Evolutionary conservation across 2,329 filamentous ascomycete species (phyloP).

Genomic region (Verticillium tricorpus): DNA sequence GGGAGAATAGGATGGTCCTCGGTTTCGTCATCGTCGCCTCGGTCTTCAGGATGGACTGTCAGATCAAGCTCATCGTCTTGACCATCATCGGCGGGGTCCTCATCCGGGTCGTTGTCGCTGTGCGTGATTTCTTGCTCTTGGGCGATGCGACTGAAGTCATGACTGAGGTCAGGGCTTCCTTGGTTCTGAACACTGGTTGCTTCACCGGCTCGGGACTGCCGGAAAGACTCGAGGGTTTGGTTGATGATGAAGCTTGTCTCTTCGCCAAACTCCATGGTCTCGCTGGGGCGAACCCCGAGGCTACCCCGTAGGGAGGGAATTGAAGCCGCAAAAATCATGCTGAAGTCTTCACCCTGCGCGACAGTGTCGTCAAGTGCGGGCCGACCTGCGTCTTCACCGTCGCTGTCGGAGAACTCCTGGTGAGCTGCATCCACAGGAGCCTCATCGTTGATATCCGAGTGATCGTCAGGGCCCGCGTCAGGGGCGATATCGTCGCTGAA

Average conservation of each 20-base stretch:
- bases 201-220: slow-evolving; percentile 20
- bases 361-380: slow-evolving; percentile 33
- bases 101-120: neutral
- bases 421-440: neutral
- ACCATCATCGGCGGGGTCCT: neutral
- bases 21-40: slow-evolving; percentile 4
- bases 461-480: neutral
- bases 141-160: neutral
- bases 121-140: neutral
- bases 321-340: slow-evolving; percentile 55
- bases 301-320: slow-evolving; percentile 45
- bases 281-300: slow-evolving; percentile 27
- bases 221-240: slow-evolving; percentile 46
- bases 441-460: neutral
- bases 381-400: slow-evolving; percentile 4
- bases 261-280: slow-evolving; percentile 45
- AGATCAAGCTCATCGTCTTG: slow-evolving; percentile 12
- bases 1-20: slow-evolving; percentile 8
- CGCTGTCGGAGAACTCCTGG: slow-evolving; percentile 1
- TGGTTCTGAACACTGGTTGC: slow-evolving; percentile 7
- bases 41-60: slow-evolving; percentile 9
- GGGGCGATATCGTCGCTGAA: neutral
- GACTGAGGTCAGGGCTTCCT: neutral
- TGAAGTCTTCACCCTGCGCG: slow-evolving; percentile 50
- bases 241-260: slow-evolving; percentile 54